These are phyloP conservation scores for Trichosporon coremiiforme DNA, from an alignment of 1,284 basidiomycete species.

Conservation along the genomic window DNA sequence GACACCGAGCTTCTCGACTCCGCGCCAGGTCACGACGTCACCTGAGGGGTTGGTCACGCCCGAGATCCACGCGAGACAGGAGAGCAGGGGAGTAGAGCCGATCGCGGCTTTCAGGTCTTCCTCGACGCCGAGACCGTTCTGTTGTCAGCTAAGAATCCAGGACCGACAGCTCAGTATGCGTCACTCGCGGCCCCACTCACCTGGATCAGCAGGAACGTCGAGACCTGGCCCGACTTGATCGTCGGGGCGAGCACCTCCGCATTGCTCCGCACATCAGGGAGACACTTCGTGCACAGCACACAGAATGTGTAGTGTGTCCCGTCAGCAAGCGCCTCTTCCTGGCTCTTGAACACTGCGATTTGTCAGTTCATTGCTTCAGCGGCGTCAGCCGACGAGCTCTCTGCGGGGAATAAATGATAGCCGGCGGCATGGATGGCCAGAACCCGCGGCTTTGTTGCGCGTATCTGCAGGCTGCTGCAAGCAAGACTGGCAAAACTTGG, in stretches of 20 bases:
- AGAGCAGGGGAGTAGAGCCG: slow-evolving; percentile 42
- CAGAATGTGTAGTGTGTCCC: slow-evolving; percentile 68
- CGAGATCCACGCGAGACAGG: slow-evolving; percentile 45
- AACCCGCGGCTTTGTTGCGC: too few species aligned
- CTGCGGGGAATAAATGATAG: not conserved
- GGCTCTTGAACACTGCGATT: slow-evolving; percentile 62
- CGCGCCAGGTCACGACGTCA: slow-evolving; percentile 42
- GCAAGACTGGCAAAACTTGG: not conserved
- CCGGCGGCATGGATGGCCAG: too few species aligned
- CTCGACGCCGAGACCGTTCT: slow-evolving; percentile 75
- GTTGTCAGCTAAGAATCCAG: not conserved
- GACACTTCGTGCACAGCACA: slow-evolving; percentile 69
- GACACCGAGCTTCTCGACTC: slow-evolving; percentile 41
- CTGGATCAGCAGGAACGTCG: slow-evolving; percentile 69
- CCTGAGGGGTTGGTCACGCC: slow-evolving; percentile 43
- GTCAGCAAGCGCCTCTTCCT: slow-evolving; percentile 61
- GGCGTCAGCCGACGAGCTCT: too few species aligned
- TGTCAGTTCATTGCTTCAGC: not conserved
- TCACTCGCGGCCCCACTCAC: slow-evolving; percentile 28
- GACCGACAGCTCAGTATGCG: not conserved
- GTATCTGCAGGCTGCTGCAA: not conserved
- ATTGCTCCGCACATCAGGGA: slow-evolving; percentile 69
- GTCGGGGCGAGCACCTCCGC: slow-evolving; percentile 65
- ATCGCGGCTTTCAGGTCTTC: slow-evolving; percentile 62
- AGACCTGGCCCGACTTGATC: slow-evolving; percentile 61